These are phyloP conservation scores for Uronychia binucleata DNA, from an alignment of 73 alveolate species.

Conservation along the genomic window DNA sequence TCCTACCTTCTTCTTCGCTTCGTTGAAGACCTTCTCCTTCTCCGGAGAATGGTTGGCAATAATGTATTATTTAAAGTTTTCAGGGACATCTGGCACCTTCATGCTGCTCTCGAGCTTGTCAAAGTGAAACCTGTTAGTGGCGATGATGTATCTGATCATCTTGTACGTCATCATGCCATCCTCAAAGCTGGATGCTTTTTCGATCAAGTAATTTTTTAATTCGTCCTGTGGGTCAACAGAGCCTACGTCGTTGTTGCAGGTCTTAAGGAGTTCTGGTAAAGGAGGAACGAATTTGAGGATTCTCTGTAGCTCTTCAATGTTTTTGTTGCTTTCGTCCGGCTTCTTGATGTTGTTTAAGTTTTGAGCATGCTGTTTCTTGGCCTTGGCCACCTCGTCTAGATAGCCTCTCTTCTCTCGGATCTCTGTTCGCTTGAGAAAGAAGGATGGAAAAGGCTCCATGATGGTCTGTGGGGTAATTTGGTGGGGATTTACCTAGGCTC, in stretches of 20 bases:
- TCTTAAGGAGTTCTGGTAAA: not conserved
- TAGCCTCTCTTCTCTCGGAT: conserved; percentile 57
- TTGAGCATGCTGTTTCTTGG: not conserved
- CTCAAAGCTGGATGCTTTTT: not conserved
- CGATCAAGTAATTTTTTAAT: not conserved
- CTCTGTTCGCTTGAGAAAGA: conserved; percentile 40
- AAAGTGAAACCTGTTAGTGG: conserved; percentile 46
- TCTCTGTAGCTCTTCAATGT: conserved; percentile 18
- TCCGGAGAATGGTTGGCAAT: conserved; percentile 41
- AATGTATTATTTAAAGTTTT: conserved; percentile 22
- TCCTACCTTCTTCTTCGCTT: conserved; percentile 52
- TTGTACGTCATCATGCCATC: conserved; percentile 26
- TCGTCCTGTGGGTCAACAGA: not conserved
- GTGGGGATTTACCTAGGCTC: conserved; percentile 15
- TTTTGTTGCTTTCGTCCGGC: conserved; percentile 44
- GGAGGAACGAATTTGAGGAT: conserved; percentile 6
- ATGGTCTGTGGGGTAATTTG: conserved; percentile 5
- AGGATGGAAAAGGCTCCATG: conserved; percentile 65
- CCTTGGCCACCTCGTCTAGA: conserved; percentile 19
- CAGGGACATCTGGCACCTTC: not conserved
- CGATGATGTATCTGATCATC: conserved; percentile 47
- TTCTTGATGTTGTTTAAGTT: not conserved
- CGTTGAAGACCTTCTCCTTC: conserved; percentile 42
- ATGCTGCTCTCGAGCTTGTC: conserved; percentile 3
- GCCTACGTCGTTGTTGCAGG: conserved; percentile 1